Conservation (phyloP, 352 stramenopile genomes). For the Phytophthora europaea region DNA sequence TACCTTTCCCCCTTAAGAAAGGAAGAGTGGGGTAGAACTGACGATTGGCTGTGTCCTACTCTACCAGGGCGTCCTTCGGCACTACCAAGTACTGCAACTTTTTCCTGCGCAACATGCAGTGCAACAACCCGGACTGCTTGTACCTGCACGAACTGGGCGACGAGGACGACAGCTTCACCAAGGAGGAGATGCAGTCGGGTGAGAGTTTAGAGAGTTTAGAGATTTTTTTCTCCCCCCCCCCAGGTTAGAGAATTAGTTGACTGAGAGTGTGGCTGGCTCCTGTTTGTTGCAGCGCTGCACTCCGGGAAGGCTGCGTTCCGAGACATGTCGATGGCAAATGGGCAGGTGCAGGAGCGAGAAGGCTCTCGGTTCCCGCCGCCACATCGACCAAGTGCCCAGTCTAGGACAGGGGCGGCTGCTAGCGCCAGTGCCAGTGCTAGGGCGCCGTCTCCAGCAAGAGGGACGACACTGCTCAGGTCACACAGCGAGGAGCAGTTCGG, state of each 20-base stretch:
- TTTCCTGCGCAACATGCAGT: constrained; percentile 92
- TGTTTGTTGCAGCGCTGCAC: constrained; percentile 58
- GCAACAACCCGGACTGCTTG: constrained; percentile 95
- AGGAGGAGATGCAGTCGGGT: constrained; percentile 94
- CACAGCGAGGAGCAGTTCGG: constrained; percentile 39
- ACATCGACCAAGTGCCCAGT: constrained; percentile 33
- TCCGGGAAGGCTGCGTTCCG: constrained; percentile 81
- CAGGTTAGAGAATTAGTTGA: background rate
- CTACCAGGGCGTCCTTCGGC: constrained; percentile 89
- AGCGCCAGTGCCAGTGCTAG: constrained; percentile 19
- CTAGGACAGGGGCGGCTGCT: constrained; percentile 29
- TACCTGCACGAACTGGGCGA: constrained; percentile 95
- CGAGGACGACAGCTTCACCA: constrained; percentile 95
- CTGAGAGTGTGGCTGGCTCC: constrained; percentile 5
- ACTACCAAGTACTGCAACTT: constrained; percentile 98
- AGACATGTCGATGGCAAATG: constrained; percentile 59
- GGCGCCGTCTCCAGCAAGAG: constrained; percentile 33
- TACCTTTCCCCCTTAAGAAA: background rate
- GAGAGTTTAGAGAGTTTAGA: constrained; percentile 2
- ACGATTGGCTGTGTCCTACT: background rate
- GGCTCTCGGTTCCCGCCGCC: constrained; percentile 68
- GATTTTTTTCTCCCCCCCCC: background rate
- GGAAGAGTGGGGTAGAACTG: background rate
- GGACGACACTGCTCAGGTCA: constrained; percentile 34
- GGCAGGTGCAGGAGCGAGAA: constrained; percentile 55